Conservation (phyloP, 2,329 filamentous ascomycete species). For the Pyrenophora seminiperda region DNA sequence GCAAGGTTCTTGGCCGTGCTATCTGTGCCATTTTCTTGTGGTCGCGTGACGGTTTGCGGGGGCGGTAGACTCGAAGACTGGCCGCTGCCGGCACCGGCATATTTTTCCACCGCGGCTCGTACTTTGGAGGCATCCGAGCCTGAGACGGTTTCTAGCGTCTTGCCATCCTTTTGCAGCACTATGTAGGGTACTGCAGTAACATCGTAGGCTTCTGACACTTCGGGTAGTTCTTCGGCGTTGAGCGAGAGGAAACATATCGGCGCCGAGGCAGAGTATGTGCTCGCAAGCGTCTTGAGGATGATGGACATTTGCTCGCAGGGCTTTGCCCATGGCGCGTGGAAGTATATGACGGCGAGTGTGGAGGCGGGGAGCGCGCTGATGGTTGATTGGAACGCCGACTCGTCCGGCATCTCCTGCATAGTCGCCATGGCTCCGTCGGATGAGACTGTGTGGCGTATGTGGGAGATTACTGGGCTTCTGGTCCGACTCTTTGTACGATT, state of each 20-base stretch:
- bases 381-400: conserved; percentile 73
- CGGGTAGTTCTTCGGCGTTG: conserved; percentile 92
- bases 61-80: conserved; percentile 49
- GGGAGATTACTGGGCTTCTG: not conserved
- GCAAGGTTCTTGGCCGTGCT: conserved; percentile 49
- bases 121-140: conserved; percentile 89
- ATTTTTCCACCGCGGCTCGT: conserved; percentile 80
- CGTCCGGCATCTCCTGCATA: conserved; percentile 76
- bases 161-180: conserved; percentile 75
- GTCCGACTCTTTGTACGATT: not conserved
- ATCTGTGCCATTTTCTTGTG: conserved; percentile 41
- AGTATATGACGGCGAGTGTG: conserved; percentile 83
- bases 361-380: conserved; percentile 70
- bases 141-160: conserved; percentile 82
- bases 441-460: not conserved
- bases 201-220: conserved; percentile 89
- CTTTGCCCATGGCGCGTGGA: conserved; percentile 95
- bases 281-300: conserved; percentile 82
- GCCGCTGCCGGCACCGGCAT: conserved; percentile 62
- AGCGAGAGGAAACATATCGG: conserved; percentile 85
- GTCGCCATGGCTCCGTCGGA: conserved; percentile 49
- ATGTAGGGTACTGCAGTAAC: conserved; percentile 94
- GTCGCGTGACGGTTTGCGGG: conserved; percentile 52
- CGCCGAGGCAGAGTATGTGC: conserved; percentile 74
- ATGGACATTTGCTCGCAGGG: conserved; percentile 93